phyloP scores from a whole-genome alignment of 129 eudicot genomes.

The Erigeron canadensis region DNA sequence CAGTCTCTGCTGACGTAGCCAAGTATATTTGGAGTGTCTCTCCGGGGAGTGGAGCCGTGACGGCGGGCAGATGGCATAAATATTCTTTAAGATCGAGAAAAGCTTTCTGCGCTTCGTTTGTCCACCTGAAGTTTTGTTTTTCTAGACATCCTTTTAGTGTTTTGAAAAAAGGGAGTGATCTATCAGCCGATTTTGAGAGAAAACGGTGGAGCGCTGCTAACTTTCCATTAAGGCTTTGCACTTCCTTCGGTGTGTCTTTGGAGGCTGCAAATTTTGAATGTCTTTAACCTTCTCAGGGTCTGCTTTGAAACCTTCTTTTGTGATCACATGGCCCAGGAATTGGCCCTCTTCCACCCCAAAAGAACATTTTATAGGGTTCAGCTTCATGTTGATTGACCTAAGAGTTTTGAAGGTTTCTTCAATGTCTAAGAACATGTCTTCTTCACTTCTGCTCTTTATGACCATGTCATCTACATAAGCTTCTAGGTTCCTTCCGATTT shows the following conservation, averaged over 20 bases:
- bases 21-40: too few species aligned
- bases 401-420: not conserved
- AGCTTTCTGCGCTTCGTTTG: too few species aligned
- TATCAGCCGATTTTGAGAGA: not conserved
- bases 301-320: not conserved
- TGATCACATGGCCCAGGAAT: not conserved
- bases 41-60: too few species aligned
- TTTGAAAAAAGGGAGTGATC: not conserved
- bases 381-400: not conserved
- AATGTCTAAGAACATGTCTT: too few species aligned
- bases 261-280: not conserved
- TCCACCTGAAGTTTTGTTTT: not conserved
- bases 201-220: not conserved
- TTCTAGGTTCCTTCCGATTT: too few species aligned
- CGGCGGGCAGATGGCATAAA: too few species aligned
- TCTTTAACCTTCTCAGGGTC: not conserved
- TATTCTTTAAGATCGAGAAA: too few species aligned
- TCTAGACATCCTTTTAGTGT: not conserved
- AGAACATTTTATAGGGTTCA: not conserved
- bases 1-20: not conserved
- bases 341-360: not conserved
- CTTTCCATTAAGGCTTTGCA: not conserved
- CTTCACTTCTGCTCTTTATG: too few species aligned
- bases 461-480: too few species aligned
- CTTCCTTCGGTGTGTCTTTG: not conserved